Percentiles rank a stretch among this genome's conserved stretches.
Conservation (phyloP, 208 protist genomes). For the Crithidia bombi region DNA sequence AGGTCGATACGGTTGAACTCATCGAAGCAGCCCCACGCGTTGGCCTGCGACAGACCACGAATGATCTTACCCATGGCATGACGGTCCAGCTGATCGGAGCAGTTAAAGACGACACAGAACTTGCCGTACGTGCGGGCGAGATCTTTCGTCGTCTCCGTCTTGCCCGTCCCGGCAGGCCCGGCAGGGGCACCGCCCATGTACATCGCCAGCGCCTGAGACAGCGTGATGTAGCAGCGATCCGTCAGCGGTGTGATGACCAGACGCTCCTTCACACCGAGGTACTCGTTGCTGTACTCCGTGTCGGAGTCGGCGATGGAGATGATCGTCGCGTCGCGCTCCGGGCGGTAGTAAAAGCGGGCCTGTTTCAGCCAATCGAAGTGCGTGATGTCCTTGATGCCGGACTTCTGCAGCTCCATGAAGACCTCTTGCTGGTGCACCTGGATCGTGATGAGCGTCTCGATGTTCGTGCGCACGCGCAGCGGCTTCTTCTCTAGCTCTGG, state of each 20-base stretch:
- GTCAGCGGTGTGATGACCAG: slow-evolving; percentile 95
- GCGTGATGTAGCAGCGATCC: slow-evolving; percentile 96
- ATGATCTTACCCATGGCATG: slow-evolving; percentile 96
- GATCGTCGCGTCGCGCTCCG: slow-evolving; percentile 90
- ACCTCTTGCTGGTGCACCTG: slow-evolving; percentile 96
- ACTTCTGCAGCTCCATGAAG: slow-evolving; percentile 92
- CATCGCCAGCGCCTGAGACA: slow-evolving; percentile 96
- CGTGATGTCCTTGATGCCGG: slow-evolving; percentile 86
- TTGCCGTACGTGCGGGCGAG: slow-evolving; percentile 94
- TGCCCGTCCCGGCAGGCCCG: slow-evolving; percentile 97
- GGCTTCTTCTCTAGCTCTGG: slow-evolving; percentile 88
- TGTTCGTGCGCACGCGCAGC: slow-evolving; percentile 91
- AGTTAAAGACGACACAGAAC: slow-evolving; percentile 96
- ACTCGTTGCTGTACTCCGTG: slow-evolving; percentile 96
- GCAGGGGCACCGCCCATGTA: slow-evolving; percentile 97
- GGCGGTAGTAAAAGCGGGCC: slow-evolving; percentile 94
- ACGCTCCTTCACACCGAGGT: slow-evolving; percentile 95
- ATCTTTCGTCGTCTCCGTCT: slow-evolving; percentile 97
- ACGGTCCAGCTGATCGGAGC: slow-evolving; percentile 94
- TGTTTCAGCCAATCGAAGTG: slow-evolving; percentile 96
- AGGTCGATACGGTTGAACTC: slow-evolving; percentile 96
- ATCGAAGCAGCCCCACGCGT: slow-evolving; percentile 95
- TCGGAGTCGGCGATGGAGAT: slow-evolving; percentile 94
- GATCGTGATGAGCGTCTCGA: slow-evolving; percentile 96
- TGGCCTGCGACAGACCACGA: slow-evolving; percentile 93